phyloP scores from a whole-genome alignment of 805 yeast genomes.

The Nakazawaea pomicola region DNA sequence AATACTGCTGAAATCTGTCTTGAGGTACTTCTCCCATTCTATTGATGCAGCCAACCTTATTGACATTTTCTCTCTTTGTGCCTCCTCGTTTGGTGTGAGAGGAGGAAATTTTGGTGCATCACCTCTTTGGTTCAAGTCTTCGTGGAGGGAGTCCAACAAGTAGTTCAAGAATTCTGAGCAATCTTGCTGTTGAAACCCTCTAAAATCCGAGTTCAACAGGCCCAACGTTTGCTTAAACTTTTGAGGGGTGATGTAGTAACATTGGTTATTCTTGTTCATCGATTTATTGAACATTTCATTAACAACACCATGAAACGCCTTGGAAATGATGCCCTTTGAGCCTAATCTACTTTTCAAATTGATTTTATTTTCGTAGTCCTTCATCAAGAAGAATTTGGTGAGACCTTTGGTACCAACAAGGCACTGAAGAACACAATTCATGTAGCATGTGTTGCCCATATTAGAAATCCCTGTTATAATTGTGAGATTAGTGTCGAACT shows the following conservation, averaged over 20 bases:
- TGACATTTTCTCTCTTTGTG: conserved; percentile 63
- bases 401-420: conserved; percentile 67
- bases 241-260: conserved; percentile 47
- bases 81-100: conserved; percentile 68
- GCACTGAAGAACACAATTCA: conserved; percentile 90
- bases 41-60: conserved; percentile 78
- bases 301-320: conserved; percentile 57
- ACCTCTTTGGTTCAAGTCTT: conserved; percentile 71
- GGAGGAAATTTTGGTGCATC: conserved; percentile 49
- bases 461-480: conserved; percentile 71
- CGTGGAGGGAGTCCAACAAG: conserved; percentile 72
- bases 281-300: conserved; percentile 45
- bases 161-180: conserved; percentile 79
- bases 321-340: conserved; percentile 73
- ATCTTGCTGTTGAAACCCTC: conserved; percentile 74
- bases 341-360: conserved; percentile 74
- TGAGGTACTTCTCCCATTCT: conserved; percentile 88
- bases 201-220: conserved; percentile 57
- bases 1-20: conserved; percentile 71
- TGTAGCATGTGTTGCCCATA: conserved; percentile 88
- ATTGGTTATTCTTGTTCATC: conserved; percentile 11
- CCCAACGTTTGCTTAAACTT: conserved; percentile 68
- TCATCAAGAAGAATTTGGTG: conserved; percentile 55
- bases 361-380: conserved; percentile 59
- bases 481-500: conserved; percentile 18